Conservation (phyloP, 768 basidiomycete species). For the Strobilomyces dryophilus region DNA sequence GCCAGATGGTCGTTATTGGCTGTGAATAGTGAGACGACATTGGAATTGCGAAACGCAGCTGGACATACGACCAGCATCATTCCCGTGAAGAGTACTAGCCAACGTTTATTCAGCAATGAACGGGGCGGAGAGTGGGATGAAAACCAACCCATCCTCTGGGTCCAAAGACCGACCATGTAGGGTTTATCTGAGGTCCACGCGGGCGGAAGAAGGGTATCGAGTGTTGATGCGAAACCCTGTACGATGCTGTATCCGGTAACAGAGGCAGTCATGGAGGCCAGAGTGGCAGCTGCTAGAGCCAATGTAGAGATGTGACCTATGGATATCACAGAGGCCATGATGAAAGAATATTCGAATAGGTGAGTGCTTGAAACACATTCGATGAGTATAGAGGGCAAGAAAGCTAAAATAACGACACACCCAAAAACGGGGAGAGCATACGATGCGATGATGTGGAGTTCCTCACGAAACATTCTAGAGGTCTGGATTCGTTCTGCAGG, state of each 20-base stretch:
- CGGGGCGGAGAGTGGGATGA: not conserved
- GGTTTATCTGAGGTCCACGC: constrained; percentile 92
- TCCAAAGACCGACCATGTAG: constrained; percentile 46
- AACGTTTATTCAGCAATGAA: constrained; percentile 4
- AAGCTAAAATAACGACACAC: constrained; percentile 38
- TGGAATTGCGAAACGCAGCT: not conserved
- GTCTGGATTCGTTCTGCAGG: constrained; percentile 18
- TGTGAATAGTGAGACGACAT: constrained; percentile 9
- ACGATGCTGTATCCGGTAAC: constrained; percentile 60
- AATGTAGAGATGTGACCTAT: constrained; percentile 90
- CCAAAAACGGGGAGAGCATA: constrained; percentile 72
- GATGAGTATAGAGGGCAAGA: not conserved
- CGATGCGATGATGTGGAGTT: constrained; percentile 51
- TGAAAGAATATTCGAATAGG: constrained; percentile 80
- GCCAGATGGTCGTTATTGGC: constrained; percentile 70
- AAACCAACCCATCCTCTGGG: constrained; percentile 61
- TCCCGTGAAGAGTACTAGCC: constrained; percentile 57
- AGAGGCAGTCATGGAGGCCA: constrained; percentile 71
- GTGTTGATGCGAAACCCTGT: constrained; percentile 78
- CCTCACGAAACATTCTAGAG: constrained; percentile 48
- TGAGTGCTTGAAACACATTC: constrained; percentile 50
- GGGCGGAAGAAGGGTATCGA: constrained; percentile 91
- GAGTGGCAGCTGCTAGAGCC: constrained; percentile 79
- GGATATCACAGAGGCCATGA: constrained; percentile 77
- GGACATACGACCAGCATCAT: constrained; percentile 54